Evolutionary conservation across 2,329 filamentous ascomycete species (phyloP), one percentile per base, ranked within the genome.

Genomic region (Malbranchea zuffiana): DNA sequence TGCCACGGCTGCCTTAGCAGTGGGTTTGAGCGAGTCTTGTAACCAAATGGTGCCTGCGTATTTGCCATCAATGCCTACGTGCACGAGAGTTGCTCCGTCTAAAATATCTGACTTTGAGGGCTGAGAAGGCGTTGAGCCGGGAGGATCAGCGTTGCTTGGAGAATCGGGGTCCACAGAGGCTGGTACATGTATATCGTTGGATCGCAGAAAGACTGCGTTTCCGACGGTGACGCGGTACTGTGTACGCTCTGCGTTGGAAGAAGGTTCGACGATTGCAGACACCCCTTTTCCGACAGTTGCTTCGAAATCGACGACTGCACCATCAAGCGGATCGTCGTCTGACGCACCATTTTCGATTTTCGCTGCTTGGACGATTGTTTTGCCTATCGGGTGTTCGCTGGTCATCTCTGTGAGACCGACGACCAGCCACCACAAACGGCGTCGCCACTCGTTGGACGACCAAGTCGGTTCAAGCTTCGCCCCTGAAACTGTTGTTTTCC

Each of bases 321-420:
- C 90, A 42, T 92, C 82, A 20, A 96, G 71, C 12, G 77, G 73
- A 5, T 74, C 80, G 40, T 92, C 85, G 1, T 68, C 57, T 11
- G 75, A 77, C 25, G 94, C 59, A 3, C 76, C 77, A 6, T 95
- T 75, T 54, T 88, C 75, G 2, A 73, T 66, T 49, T 83, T 87
- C 3, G 88, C 86, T 18, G 78, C 77, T 1, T 64, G 61, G 4
- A 93, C 67, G 35, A 96, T 82, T 10, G 90, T 88, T 51, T 78
- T 84, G n/a, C 87, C 90, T 39, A 96, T 82, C 1, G 90, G 90
- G 54, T 98, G 90, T 60, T 98, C 90, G 52, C 85, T 94, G 46
- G 84, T 82, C 74, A 86, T 86, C 63, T 98, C 90, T 0, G 88
- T 81, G n/a, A 96, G 77, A 29, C 87, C 90, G 39, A 98, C 77